Percentiles rank a stretch among this genome's conserved stretches.
Evolutionary conservation across 495 filamentous ascomycete genomes (phyloP).

Genomic region (Copromyces sp.): DNA sequence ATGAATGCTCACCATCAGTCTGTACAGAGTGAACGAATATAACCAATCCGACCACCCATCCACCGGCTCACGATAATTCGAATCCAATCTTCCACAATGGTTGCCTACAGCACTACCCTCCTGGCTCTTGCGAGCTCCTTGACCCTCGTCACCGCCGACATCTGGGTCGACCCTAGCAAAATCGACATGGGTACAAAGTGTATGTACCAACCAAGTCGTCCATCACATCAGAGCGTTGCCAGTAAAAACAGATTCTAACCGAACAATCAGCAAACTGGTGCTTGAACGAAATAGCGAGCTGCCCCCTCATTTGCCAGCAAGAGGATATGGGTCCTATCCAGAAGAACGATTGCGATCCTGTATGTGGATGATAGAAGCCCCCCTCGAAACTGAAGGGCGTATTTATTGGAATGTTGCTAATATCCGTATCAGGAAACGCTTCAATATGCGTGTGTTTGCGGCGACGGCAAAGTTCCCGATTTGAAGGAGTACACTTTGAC

Average conservation of each 20-base stretch:
- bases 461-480: slow-evolving; percentile 62
- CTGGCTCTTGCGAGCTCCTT: slow-evolving; percentile 37
- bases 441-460: slow-evolving; percentile 64
- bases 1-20: not conserved
- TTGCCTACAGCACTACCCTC: slow-evolving; percentile 32
- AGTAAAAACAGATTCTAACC: slow-evolving; percentile 14
- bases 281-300: slow-evolving; percentile 50
- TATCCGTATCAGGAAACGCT: slow-evolving; percentile 47
- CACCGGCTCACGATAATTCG: not conserved
- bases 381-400: not conserved
- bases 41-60: not conserved
- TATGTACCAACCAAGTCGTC: slow-evolving; percentile 14
- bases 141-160: slow-evolving; percentile 32
- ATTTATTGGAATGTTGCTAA: not conserved
- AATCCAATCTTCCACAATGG: slow-evolving; percentile 27
- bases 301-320: slow-evolving; percentile 74
- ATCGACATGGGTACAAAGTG: slow-evolving; percentile 38
- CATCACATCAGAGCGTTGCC: not conserved
- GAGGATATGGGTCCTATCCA: slow-evolving; percentile 38
- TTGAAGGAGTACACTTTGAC: slow-evolving; percentile 75
- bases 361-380: slow-evolving; percentile 32
- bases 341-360: slow-evolving; percentile 60
- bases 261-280: slow-evolving; percentile 56
- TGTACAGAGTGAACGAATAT: slow-evolving; percentile 1
- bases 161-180: slow-evolving; percentile 49